Evolutionary conservation across 2,329 filamentous ascomycete species (phyloP).

Genomic region (Domatiomyces globalis): DNA sequence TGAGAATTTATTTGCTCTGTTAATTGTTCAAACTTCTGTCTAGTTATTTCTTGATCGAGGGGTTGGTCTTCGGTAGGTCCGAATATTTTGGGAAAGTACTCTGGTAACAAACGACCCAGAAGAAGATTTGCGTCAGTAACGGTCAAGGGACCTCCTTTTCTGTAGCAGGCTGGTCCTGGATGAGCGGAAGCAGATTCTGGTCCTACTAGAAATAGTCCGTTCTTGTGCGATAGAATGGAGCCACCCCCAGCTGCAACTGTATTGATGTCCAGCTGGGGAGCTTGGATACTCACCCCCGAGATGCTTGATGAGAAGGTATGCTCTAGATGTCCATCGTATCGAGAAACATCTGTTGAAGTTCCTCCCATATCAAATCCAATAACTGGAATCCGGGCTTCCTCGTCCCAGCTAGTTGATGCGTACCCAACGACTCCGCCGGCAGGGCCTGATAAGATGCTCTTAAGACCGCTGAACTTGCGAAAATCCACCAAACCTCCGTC

Average conservation of each 20-base stretch:
- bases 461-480: slow-evolving; percentile 58
- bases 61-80: slow-evolving; percentile 67
- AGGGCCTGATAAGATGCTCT: slow-evolving; percentile 75
- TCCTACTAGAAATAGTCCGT: slow-evolving; percentile 77
- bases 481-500: slow-evolving; percentile 50
- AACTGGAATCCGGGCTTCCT: slow-evolving; percentile 58
- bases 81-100: slow-evolving; percentile 90
- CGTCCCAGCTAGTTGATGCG: slow-evolving; percentile 58
- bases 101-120: slow-evolving; percentile 50
- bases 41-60: slow-evolving; percentile 30
- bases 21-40: slow-evolving; percentile 30
- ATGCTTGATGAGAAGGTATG: slow-evolving; percentile 80
- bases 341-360: slow-evolving; percentile 70
- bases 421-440: slow-evolving; percentile 67
- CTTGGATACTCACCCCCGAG: slow-evolving; percentile 71
- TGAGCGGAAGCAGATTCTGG: slow-evolving; percentile 81
- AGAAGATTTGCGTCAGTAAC: slow-evolving; percentile 91
- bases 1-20: slow-evolving; percentile 30
- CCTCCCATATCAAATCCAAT: slow-evolving; percentile 91
- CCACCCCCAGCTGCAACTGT: slow-evolving; percentile 59
- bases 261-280: slow-evolving; percentile 73
- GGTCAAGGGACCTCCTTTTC: slow-evolving; percentile 75
- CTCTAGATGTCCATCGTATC: slow-evolving; percentile 68
- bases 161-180: slow-evolving; percentile 79
- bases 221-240: slow-evolving; percentile 55